These are phyloP conservation scores for Yamadazyma triangularis DNA, from an alignment of 1,139 yeast genomes.

Conservation along the genomic window DNA sequence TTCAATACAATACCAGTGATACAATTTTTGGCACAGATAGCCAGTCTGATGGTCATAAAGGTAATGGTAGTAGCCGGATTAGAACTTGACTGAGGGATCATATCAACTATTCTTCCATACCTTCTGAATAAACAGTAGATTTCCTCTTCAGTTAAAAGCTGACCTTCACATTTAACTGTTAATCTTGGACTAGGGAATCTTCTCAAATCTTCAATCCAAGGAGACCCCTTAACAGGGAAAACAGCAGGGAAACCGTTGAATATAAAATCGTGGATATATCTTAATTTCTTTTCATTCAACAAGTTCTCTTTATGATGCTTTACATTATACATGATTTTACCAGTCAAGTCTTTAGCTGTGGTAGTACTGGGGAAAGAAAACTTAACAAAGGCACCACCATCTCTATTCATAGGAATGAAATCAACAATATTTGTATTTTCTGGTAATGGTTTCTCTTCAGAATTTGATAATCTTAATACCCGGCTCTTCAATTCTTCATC, in stretches of 20 bases:
- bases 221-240: constrained; percentile 80
- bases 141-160: constrained; percentile 74
- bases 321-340: constrained; percentile 48
- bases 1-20: constrained; percentile 68
- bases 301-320: constrained; percentile 20
- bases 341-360: constrained; percentile 47
- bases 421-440: constrained; percentile 24
- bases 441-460: constrained; percentile 26
- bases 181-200: constrained; percentile 65
- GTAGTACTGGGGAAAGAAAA: constrained; percentile 54
- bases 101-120: constrained; percentile 80
- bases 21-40: constrained; percentile 88
- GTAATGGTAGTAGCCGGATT: constrained; percentile 46
- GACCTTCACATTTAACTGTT: constrained; percentile 70
- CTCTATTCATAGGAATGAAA: constrained; percentile 68
- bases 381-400: constrained; percentile 91
- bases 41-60: constrained; percentile 57
- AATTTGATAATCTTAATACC: constrained; percentile 18
- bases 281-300: constrained; percentile 23
- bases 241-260: constrained; percentile 28
- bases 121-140: constrained; percentile 78
- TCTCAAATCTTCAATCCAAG: constrained; percentile 93
- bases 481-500: constrained; percentile 17
- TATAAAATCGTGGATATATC: constrained; percentile 15
- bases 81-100: constrained; percentile 43